Evolutionary conservation across 179 eudicot species (phyloP).

Genomic region (Corrigiola litoralis): DNA sequence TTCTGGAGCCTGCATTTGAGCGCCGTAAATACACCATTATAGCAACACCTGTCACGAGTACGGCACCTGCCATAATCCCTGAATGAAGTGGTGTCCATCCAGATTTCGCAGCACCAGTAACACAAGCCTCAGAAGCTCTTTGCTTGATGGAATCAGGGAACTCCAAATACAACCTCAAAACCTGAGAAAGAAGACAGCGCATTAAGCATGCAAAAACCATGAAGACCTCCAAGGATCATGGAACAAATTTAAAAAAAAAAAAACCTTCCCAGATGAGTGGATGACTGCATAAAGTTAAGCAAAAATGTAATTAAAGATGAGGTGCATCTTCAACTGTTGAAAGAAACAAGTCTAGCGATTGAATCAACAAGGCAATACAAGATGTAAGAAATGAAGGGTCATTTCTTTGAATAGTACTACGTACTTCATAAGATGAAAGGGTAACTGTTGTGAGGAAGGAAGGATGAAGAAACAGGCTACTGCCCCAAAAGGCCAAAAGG

Average conservation of each 20-base stretch:
- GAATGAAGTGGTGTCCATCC: constrained; percentile 43
- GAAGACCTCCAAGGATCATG: background rate
- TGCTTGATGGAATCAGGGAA: constrained; percentile 42
- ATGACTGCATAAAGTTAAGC: background rate
- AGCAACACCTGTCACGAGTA: constrained; percentile 55
- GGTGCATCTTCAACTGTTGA: no score
- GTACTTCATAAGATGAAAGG: no score
- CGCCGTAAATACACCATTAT: constrained; percentile 69
- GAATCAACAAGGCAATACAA: no score
- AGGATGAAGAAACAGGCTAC: no score
- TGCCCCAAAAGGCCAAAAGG: no score
- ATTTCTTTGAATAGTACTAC: no score
- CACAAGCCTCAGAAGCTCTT: constrained; percentile 19
- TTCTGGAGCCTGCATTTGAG: constrained; percentile 22
- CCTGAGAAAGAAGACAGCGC: constrained; percentile 32
- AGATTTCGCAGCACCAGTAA: constrained; percentile 23
- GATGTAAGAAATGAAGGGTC: no score
- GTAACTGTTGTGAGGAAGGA: no score
- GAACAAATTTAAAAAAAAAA: background rate
- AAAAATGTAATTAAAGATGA: no score
- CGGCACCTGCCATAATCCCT: constrained; percentile 68
- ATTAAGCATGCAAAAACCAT: background rate
- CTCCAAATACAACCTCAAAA: constrained; percentile 76
- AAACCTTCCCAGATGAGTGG: no score
- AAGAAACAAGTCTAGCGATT: no score